phyloP scores from a whole-genome alignment of 2,329 filamentous ascomycete genomes.

The Fusarium brevicatenulatum region DNA sequence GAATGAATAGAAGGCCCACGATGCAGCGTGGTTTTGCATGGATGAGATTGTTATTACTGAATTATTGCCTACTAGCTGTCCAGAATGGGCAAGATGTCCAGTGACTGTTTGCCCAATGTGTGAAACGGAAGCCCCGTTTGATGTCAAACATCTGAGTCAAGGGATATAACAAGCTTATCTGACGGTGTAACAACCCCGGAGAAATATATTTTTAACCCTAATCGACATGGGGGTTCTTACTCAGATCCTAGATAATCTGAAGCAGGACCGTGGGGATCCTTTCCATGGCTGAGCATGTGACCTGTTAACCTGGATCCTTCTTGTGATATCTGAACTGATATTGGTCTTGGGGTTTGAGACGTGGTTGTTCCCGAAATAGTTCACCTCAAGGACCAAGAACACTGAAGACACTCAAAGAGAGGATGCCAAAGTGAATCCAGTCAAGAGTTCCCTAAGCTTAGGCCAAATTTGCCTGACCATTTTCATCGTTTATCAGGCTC shows the following conservation, averaged over 20 bases:
- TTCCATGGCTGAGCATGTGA: background rate
- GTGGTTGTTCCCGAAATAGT: background rate
- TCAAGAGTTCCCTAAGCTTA: background rate
- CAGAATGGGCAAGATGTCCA: constrained; percentile 10
- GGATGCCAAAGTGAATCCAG: background rate
- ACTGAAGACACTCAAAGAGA: background rate
- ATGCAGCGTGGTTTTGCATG: constrained; percentile 9
- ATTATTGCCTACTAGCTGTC: background rate
- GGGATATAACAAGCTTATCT: background rate
- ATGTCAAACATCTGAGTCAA: background rate
- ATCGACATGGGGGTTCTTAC: background rate
- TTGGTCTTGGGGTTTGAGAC: background rate
- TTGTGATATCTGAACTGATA: background rate
- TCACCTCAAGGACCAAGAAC: background rate
- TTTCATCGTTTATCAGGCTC: background rate
- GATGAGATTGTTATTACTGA: background rate
- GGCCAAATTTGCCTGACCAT: background rate
- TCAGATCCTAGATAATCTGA: background rate
- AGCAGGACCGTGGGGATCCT: background rate
- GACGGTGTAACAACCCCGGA: background rate
- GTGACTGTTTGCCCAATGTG: background rate
- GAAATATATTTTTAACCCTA: background rate
- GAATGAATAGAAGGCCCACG: background rate
- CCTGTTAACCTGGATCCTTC: background rate
- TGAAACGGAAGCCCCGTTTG: background rate